Evolutionary conservation across 2,329 filamentous ascomycete species (phyloP).

Genomic region (Ascochyta lentis): DNA sequence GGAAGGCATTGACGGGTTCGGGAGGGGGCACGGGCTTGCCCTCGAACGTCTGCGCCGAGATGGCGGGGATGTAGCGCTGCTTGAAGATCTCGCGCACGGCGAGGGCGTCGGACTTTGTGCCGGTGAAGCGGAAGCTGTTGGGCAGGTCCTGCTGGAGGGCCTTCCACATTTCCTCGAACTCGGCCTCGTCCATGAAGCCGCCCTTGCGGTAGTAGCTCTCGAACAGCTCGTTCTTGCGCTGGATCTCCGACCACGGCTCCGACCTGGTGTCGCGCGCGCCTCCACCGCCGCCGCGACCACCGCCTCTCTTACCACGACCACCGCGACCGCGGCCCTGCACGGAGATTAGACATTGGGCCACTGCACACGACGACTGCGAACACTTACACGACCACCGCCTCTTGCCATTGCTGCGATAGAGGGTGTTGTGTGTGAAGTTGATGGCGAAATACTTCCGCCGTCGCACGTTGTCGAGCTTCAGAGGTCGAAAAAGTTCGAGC

Average conservation of each 20-base stretch:
- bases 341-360: conserved; percentile 19
- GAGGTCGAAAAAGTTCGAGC: conserved; percentile 31
- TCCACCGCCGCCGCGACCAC: conserved; percentile 36
- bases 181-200: conserved; percentile 76
- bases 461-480: conserved; percentile 31
- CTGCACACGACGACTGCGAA: conserved; percentile 7
- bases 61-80: conserved; percentile 87
- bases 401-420: conserved; percentile 35
- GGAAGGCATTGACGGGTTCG: conserved; percentile 86
- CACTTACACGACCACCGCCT: conserved; percentile 38
- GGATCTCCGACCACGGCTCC: conserved; percentile 61
- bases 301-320: conserved; percentile 39
- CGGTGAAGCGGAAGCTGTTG: conserved; percentile 97
- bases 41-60: conserved; percentile 83
- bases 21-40: conserved; percentile 83
- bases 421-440: conserved; percentile 14
- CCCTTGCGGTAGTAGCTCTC: conserved; percentile 80
- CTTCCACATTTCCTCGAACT: conserved; percentile 83
- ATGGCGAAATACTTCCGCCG: conserved; percentile 20
- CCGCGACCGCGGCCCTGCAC: conserved; percentile 38
- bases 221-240: conserved; percentile 82
- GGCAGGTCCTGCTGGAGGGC: conserved; percentile 84
- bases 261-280: conserved; percentile 39
- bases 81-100: conserved; percentile 88
- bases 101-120: conserved; percentile 93